Evolutionary conservation across 2,329 filamentous ascomycete genomes (phyloP), one percentile per base, ranked within the genome.

Genomic region (Paecilomyces sp.): DNA sequence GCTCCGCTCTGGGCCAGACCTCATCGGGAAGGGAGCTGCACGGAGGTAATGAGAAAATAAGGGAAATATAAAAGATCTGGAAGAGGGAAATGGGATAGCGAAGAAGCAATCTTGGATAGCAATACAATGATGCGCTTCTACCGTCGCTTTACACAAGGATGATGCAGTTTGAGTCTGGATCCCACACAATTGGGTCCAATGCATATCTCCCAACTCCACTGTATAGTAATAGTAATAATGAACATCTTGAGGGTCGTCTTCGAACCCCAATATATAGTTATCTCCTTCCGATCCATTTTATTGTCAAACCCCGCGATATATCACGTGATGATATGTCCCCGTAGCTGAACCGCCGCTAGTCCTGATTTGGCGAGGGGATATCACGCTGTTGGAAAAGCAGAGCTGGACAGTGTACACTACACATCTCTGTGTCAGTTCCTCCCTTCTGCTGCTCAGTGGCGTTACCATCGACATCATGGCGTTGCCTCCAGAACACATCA

Each of bases 401-500:
- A 56, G 15, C 15, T 57, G 13, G 31, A 41, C 52, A 33, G 8
- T 33, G 34, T 56, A 63, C 57, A 59, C 47, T 56, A 62, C 57
- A 59, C 55, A 51, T 22, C 56, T 52, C 41, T 18, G 8, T 18
- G n/a, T 47, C 41, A 18, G 41, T 18, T 47, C n/a, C 6, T 18
- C n/a, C 41, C 41, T 7, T 47, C 15, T n/a, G 41, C n/a, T 47
- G n/a, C n/a, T 47, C 41, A 18, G 41, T 61, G 50, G 52, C 59
- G 56, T 54, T 59, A 52, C 34, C 12, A 25, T 24, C 54, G 58
- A 24, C 6, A 66, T 58, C 22, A 82, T 82, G 79, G 59, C 78
- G 30, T 66, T 78, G 47, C 77, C 79, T 53, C 80, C 80, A 50
- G 79, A 82, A 58, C 76, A 79, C 50, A 80, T 82, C 56, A 79